phyloP scores from a whole-genome alignment of 495 filamentous ascomycete genomes.

The Viridothelium virens region DNA sequence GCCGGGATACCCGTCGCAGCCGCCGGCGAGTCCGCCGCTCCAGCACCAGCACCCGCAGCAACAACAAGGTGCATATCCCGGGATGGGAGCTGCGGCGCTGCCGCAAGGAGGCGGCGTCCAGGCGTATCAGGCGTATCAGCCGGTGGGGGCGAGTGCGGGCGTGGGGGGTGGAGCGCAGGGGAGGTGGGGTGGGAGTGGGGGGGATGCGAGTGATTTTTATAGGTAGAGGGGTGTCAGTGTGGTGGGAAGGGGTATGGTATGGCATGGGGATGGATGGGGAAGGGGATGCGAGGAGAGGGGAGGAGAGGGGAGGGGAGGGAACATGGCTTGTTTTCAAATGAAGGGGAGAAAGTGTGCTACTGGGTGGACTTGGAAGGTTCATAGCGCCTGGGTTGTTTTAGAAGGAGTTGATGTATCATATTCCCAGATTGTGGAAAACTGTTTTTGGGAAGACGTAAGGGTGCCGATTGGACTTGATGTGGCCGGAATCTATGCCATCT shows the following conservation, averaged over 20 bases:
- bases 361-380: not conserved
- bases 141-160: slow-evolving; percentile 15
- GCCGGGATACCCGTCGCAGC: slow-evolving; percentile 9
- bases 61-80: not conserved
- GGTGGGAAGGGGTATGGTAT: not conserved
- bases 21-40: slow-evolving; percentile 15
- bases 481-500: no score
- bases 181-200: slow-evolving; percentile 17
- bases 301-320: not conserved
- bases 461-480: no score
- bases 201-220: slow-evolving; percentile 29
- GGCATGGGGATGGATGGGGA: not conserved
- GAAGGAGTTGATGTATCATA: no score
- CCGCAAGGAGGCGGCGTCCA: no score
- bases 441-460: no score
- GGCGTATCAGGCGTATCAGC: slow-evolving; percentile 26
- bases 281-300: not conserved
- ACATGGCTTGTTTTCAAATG: no score
- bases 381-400: no score
- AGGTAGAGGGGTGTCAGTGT: slow-evolving; percentile 18
- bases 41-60: slow-evolving; percentile 8
- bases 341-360: not conserved
- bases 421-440: no score
- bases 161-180: not conserved
- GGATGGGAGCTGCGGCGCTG: not conserved